Evolutionary conservation across 306 rosid species (phyloP).

Genomic region (Senna tora): DNA sequence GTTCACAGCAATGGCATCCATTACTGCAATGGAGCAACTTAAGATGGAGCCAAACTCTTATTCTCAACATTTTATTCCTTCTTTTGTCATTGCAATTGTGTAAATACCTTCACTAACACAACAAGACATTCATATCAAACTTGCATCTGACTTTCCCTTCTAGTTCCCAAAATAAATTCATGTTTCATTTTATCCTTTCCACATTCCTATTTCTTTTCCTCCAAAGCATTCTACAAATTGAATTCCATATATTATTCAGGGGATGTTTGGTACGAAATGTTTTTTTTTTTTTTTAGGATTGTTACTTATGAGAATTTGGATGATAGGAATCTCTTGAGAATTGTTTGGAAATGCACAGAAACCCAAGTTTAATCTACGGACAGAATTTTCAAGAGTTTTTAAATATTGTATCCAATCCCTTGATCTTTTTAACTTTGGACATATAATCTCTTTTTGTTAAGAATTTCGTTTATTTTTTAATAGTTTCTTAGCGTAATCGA

Average conservation of each 20-base stretch:
- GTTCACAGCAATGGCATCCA: conserved; percentile 76
- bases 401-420: too few species aligned
- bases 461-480: too few species aligned
- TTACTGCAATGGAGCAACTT: conserved; percentile 84
- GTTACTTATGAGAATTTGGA: too few species aligned
- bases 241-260: too few species aligned
- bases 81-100: conserved; percentile 67
- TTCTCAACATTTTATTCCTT: conserved; percentile 41
- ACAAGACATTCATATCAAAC: conserved; percentile 71
- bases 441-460: too few species aligned
- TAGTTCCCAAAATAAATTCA: conserved; percentile 60
- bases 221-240: neutral
- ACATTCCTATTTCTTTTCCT: neutral
- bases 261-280: too few species aligned
- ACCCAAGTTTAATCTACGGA: too few species aligned
- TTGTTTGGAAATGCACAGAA: too few species aligned
- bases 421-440: too few species aligned
- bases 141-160: conserved; percentile 66
- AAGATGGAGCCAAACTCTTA: conserved; percentile 47
- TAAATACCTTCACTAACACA: conserved; percentile 69
- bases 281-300: neutral
- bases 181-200: conserved; percentile 19
- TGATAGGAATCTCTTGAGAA: too few species aligned
- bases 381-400: too few species aligned
- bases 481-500: too few species aligned